phyloP scores from a whole-genome alignment of 768 basidiomycete genomes.

The Suillus plorans region DNA sequence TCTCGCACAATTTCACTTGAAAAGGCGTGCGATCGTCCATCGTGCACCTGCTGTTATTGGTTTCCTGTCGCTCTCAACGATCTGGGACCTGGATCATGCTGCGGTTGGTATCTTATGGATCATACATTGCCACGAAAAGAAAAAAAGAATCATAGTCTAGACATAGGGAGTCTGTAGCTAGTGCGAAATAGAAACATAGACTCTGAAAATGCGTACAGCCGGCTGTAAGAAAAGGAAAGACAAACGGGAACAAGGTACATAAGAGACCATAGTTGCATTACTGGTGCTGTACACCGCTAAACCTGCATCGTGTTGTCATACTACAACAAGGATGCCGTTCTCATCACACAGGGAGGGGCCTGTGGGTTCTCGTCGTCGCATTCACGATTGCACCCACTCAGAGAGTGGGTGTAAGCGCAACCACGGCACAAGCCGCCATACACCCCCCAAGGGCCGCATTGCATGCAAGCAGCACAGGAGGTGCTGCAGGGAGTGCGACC shows the following conservation, averaged over 20 bases:
- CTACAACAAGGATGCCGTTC: no score
- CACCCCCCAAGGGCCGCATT: conserved; percentile 23
- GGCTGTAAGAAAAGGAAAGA: no score
- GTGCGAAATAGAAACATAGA: neutral
- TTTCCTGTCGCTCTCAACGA: no score
- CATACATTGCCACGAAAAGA: no score
- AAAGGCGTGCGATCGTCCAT: no score
- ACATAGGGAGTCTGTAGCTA: neutral
- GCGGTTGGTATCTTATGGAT: no score
- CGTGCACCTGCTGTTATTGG: no score
- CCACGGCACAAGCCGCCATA: conserved; percentile 23
- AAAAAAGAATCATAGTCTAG: neutral
- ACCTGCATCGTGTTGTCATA: no score
- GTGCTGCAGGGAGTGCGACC: conserved; percentile 15
- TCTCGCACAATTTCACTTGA: no score
- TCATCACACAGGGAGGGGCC: neutral
- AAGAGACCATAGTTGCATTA: neutral
- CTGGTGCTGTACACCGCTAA: neutral
- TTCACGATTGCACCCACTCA: conserved; percentile 12
- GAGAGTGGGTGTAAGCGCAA: conserved; percentile 22
- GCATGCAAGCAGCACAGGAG: conserved; percentile 23
- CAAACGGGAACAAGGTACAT: neutral
- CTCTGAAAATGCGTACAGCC: neutral
- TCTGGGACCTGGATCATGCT: no score
- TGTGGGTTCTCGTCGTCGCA: neutral